These are phyloP conservation scores for Ophiostoma ulmi DNA, from an alignment of 2,329 filamentous ascomycete genomes.

Conservation along the genomic window DNA sequence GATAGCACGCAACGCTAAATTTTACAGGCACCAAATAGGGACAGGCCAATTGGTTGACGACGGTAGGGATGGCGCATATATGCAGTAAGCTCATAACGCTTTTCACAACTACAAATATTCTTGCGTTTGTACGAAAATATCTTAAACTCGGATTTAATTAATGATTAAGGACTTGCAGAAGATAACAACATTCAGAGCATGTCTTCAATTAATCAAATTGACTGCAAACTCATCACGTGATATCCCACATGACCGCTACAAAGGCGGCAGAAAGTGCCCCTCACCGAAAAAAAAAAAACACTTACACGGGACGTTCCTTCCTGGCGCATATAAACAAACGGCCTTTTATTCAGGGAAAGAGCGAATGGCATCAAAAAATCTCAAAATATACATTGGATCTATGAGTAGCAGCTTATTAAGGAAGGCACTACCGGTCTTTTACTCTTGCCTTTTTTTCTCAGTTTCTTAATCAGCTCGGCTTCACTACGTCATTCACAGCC, in stretches of 20 bases:
- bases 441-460: background rate
- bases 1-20: slow-evolving; percentile 8
- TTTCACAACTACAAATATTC: background rate
- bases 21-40: slow-evolving; percentile 5
- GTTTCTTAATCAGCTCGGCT: background rate
- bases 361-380: background rate
- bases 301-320: background rate
- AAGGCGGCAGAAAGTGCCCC: slow-evolving; percentile 5
- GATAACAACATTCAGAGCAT: background rate
- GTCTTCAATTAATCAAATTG: background rate
- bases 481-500: background rate
- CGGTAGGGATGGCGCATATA: background rate
- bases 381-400: background rate
- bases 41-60: background rate
- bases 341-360: background rate
- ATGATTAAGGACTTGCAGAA: background rate
- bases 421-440: background rate
- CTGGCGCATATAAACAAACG: background rate
- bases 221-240: background rate
- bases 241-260: background rate
- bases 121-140: background rate
- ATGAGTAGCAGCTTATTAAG: background rate
- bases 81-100: background rate
- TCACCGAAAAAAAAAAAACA: slow-evolving; percentile 7
- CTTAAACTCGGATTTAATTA: background rate